Percentiles rank a stretch among this genome's conserved stretches.
Evolutionary conservation across 73 alveolate species (phyloP).

Genomic region (Tetrahymena thermophila): DNA sequence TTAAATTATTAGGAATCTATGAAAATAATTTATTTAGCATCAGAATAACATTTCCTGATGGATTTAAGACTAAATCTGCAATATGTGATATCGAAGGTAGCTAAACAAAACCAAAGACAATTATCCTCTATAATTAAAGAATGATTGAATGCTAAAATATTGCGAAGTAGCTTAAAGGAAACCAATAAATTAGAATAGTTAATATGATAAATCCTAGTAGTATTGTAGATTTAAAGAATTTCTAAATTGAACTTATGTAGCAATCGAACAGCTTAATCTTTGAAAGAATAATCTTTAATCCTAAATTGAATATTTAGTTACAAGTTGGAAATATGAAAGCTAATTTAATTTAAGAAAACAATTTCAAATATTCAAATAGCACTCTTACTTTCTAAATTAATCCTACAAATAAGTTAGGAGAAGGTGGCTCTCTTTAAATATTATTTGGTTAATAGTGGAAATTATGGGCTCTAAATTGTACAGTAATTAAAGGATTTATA

Average conservation of each 20-base stretch:
- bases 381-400: not conserved
- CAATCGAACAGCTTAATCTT: not conserved
- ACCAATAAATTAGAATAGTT: not conserved
- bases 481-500: not conserved
- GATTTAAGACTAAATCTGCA: not conserved
- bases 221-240: not conserved
- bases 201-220: not conserved
- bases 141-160: not conserved
- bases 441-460: not conserved
- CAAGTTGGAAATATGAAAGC: not conserved
- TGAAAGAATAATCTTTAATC: not conserved
- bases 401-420: not conserved
- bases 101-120: not conserved
- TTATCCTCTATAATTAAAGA: not conserved
- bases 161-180: not conserved
- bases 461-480: not conserved
- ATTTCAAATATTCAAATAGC: not conserved
- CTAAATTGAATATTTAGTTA: not conserved
- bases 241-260: not conserved
- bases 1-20: not conserved
- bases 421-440: not conserved
- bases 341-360: not conserved
- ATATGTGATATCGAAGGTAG: not conserved
- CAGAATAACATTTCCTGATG: not conserved
- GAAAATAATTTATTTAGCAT: not conserved